Evolutionary conservation across 176 grass and related monocot genomes (phyloP).

Genomic region (Pontederia paniculata): DNA sequence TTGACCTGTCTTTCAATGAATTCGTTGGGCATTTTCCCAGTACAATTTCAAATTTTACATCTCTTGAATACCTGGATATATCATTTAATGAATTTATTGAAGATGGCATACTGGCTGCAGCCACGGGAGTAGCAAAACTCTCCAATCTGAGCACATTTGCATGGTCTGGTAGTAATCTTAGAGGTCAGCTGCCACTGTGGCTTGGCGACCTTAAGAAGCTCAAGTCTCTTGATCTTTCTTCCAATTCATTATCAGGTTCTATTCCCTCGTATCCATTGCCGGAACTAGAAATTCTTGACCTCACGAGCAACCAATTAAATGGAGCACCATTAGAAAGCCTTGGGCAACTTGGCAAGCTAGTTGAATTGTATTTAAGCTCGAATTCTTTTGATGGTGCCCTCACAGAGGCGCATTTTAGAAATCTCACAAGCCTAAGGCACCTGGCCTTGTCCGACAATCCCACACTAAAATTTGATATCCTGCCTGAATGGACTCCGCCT

Average conservation of each 20-base stretch:
- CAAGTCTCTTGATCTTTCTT: neutral
- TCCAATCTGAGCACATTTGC: neutral
- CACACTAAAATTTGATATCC: neutral
- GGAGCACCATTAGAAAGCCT: neutral
- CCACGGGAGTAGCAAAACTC: too few species aligned
- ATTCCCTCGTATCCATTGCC: neutral
- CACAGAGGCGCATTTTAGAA: neutral
- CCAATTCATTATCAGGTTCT: neutral
- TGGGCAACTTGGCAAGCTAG: neutral
- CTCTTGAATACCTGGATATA: neutral
- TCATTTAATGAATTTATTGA: neutral
- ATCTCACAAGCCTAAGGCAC: neutral
- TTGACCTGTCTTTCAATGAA: neutral
- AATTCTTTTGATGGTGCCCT: neutral
- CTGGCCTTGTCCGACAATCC: neutral
- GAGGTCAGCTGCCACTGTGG: too few species aligned
- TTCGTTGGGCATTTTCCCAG: neutral
- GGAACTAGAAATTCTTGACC: neutral
- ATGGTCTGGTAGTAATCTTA: too few species aligned
- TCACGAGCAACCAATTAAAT: neutral
- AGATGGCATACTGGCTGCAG: neutral
- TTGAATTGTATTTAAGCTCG: neutral
- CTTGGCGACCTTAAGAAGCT: too few species aligned
- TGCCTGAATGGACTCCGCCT: conserved; percentile 6
- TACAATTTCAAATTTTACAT: neutral